These are phyloP conservation scores for Chaetomium sp. DNA, from an alignment of 2,329 filamentous ascomycete genomes.

Conservation along the genomic window DNA sequence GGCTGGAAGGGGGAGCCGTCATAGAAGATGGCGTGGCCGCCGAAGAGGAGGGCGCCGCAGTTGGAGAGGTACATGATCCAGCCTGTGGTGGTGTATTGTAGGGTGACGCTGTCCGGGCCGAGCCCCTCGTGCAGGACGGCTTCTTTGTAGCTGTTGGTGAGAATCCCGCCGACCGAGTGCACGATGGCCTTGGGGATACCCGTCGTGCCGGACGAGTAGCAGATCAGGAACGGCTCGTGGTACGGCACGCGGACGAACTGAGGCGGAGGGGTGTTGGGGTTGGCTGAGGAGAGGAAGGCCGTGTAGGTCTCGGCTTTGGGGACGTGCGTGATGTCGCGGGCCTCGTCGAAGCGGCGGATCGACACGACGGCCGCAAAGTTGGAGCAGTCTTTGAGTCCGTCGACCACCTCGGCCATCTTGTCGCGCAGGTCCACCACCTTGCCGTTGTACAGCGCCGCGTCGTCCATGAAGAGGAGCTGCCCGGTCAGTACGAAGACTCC, in stretches of 20 bases:
- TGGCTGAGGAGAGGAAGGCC: constrained; percentile 35
- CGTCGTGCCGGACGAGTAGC: constrained; percentile 76
- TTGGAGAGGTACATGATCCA: constrained; percentile 83
- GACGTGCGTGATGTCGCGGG: constrained; percentile 53
- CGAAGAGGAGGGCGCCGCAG: constrained; percentile 52
- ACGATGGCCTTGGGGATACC: constrained; percentile 82
- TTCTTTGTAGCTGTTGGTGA: constrained; percentile 56
- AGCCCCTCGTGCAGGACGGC: constrained; percentile 42
- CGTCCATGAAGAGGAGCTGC: constrained; percentile 74
- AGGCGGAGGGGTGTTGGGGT: constrained; percentile 22
- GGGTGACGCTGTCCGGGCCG: constrained; percentile 33
- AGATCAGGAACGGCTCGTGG: constrained; percentile 69
- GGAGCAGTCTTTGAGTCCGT: constrained; percentile 52
- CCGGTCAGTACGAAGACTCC: not conserved
- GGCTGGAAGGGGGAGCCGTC: constrained; percentile 77
- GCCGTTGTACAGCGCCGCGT: constrained; percentile 72
- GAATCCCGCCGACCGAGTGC: constrained; percentile 61
- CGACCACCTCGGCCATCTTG: constrained; percentile 63
- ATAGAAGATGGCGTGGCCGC: constrained; percentile 63
- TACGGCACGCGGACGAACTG: constrained; percentile 59
- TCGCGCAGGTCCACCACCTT: constrained; percentile 62
- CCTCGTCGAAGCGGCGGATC: constrained; percentile 57
- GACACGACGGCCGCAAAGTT: constrained; percentile 60
- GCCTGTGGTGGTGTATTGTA: constrained; percentile 62
- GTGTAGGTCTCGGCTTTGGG: constrained; percentile 40